Percentiles rank a stretch among this genome's conserved stretches.
phyloP scores from a whole-genome alignment of 768 basidiomycete genomes.

The Cubamyces lactineus region DNA sequence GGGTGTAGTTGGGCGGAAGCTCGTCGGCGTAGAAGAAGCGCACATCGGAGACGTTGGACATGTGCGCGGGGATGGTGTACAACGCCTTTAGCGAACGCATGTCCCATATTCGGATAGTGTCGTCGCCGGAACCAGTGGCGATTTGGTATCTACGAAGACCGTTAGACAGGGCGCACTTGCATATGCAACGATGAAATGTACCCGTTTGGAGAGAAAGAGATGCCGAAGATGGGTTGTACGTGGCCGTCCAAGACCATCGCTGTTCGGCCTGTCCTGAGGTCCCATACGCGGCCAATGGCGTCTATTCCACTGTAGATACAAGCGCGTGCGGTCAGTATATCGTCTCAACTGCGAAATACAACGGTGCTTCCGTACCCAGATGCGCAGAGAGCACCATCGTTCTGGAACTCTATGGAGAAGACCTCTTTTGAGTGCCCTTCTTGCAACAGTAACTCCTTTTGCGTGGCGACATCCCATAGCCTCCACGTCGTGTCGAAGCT shows the following conservation, averaged over 20 bases:
- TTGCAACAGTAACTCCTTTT: conserved; percentile 84
- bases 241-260: conserved; percentile 99
- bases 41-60: conserved; percentile 92
- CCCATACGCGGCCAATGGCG: conserved; percentile 97
- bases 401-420: conserved; percentile 93
- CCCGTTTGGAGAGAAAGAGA: conserved; percentile 97
- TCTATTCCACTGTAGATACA: conserved; percentile 75
- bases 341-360: no score
- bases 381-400: conserved; percentile 89
- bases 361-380: conserved; percentile 69
- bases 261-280: conserved; percentile 90
- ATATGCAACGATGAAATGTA: conserved; percentile 35
- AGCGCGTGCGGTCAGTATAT: not conserved
- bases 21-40: conserved; percentile 86
- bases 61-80: conserved; percentile 96
- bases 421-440: conserved; percentile 98
- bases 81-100: conserved; percentile 90
- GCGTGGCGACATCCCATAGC: conserved; percentile 88
- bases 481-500: conserved; percentile 98
- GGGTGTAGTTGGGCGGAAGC: conserved; percentile 39
- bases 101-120: conserved; percentile 99
- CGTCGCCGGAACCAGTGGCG: conserved; percentile 95
- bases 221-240: conserved; percentile 87
- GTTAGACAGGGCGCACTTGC: not conserved
- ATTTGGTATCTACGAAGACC: conserved; percentile 83